Percentiles rank a stretch among this genome's conserved stretches.
phyloP scores from a whole-genome alignment of 768 basidiomycete genomes.

The Termitomyces sp. region DNA sequence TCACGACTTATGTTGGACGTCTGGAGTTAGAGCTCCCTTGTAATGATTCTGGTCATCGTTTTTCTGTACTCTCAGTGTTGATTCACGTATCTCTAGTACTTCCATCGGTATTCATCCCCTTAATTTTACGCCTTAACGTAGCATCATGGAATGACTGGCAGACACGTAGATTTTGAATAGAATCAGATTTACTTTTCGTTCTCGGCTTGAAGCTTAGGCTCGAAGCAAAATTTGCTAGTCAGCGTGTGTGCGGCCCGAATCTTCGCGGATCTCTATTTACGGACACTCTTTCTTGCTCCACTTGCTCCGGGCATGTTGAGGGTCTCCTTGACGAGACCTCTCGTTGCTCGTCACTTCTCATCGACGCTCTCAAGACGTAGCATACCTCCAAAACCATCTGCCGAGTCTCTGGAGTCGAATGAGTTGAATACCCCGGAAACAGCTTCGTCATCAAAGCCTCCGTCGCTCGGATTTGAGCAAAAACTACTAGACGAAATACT shows the following conservation, averaged over 20 bases:
- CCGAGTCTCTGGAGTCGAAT: slow-evolving; percentile 3
- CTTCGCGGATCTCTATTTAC: not conserved
- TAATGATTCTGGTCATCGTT: slow-evolving; percentile 7
- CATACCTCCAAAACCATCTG: slow-evolving; percentile 21
- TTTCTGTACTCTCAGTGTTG: slow-evolving; percentile 7
- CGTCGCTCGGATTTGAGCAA: slow-evolving; percentile 9
- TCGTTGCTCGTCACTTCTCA: slow-evolving; percentile 29
- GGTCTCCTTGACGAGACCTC: slow-evolving; percentile 29
- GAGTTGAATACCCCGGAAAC: slow-evolving; percentile 14
- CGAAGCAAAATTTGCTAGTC: not conserved
- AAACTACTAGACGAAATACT: slow-evolving; percentile 5
- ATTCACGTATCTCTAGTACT: slow-evolving; percentile 11
- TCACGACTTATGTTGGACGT: slow-evolving; percentile 86
- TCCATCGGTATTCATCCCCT: slow-evolving; percentile 14
- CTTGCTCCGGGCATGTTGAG: slow-evolving; percentile 31
- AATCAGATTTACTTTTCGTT: not conserved
- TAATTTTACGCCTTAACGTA: slow-evolving; percentile 18
- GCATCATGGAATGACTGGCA: slow-evolving; percentile 13
- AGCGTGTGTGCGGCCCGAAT: not conserved
- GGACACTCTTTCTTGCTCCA: not conserved
- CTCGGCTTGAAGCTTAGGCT: not conserved
- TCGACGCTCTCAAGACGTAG: slow-evolving; percentile 30
- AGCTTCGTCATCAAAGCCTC: slow-evolving; percentile 12
- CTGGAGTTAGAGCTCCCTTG: slow-evolving; percentile 69
- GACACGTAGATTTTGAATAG: slow-evolving; percentile 19